Percentiles rank a stretch among this genome's conserved stretches.
These are phyloP conservation scores for Ophiostoma populinum DNA, from an alignment of 2,329 filamentous ascomycete genomes.

Conservation along the genomic window DNA sequence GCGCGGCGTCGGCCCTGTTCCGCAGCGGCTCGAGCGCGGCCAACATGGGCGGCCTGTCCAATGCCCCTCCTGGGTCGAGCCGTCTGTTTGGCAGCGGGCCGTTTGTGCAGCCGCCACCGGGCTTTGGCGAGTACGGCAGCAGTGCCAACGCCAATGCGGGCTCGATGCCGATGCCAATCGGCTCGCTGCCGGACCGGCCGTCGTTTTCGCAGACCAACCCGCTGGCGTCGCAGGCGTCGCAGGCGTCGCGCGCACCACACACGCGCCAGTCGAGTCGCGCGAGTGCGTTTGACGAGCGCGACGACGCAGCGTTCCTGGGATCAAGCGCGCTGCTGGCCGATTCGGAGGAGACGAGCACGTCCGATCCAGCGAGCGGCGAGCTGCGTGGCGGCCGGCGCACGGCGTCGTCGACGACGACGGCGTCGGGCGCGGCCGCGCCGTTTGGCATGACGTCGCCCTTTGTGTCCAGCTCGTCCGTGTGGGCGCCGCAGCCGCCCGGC, in stretches of 20 bases:
- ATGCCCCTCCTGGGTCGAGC: neutral
- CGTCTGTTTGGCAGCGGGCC: neutral
- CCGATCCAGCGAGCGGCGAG: too few species aligned
- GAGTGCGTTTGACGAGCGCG: too few species aligned
- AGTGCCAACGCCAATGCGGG: too few species aligned
- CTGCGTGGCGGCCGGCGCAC: neutral
- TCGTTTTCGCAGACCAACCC: too few species aligned
- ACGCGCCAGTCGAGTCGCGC: constrained; percentile 1
- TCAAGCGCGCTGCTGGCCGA: constrained; percentile 80
- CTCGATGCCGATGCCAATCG: neutral
- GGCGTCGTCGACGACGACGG: constrained; percentile 10
- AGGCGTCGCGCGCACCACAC: too few species aligned
- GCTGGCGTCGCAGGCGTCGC: neutral
- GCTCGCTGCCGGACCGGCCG: neutral
- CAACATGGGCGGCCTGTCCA: too few species aligned
- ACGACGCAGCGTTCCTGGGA: constrained; percentile 44
- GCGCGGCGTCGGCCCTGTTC: neutral
- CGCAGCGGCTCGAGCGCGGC: neutral
- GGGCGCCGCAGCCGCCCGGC: constrained; percentile 1
- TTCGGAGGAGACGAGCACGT: too few species aligned
- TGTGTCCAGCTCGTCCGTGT: constrained; percentile 7
- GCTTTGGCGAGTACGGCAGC: neutral
- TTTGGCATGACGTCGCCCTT: constrained; percentile 9
- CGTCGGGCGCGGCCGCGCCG: constrained; percentile 5
- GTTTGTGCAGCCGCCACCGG: constrained; percentile 1